Conservation (phyloP, 441 rosid genomes). For the Croton laevigatus region DNA sequence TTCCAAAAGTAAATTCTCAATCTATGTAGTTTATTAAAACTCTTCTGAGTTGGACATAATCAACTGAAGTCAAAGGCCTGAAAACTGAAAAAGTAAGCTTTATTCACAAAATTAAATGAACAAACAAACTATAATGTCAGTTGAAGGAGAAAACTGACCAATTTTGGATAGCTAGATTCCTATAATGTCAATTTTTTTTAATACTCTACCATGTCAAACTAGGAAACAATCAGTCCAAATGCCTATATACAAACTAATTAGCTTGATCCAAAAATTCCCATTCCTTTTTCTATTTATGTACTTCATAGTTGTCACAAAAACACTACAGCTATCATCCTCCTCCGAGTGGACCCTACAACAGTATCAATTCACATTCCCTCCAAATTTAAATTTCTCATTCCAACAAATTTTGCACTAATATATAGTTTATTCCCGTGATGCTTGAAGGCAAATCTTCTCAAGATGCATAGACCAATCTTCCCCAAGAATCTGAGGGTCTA, state of each 20-base stretch:
- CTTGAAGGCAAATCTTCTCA: slow-evolving; percentile 47
- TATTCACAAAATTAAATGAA: slow-evolving; percentile 27
- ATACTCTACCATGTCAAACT: slow-evolving; percentile 21
- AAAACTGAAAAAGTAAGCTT: slow-evolving; percentile 17
- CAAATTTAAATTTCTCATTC: slow-evolving; percentile 1
- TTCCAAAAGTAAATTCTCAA: neutral
- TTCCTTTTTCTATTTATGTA: slow-evolving; percentile 26
- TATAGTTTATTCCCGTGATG: slow-evolving; percentile 28
- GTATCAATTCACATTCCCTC: slow-evolving; percentile 16
- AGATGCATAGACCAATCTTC: slow-evolving; percentile 67
- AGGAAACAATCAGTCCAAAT: slow-evolving; percentile 20
- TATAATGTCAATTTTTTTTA: slow-evolving; percentile 19
- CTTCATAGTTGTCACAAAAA: slow-evolving; percentile 22
- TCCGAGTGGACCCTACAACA: slow-evolving; percentile 20
- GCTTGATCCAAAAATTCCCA: slow-evolving; percentile 24
- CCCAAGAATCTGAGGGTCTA: slow-evolving; percentile 68
- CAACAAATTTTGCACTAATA: slow-evolving; percentile 11
- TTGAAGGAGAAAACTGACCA: slow-evolving; percentile 22
- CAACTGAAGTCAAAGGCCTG: neutral
- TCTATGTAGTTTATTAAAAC: neutral
- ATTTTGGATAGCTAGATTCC: slow-evolving; percentile 22
- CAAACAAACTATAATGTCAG: slow-evolving; percentile 21
- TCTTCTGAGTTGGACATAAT: neutral
- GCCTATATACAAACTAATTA: slow-evolving; percentile 37
- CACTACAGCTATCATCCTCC: slow-evolving; percentile 19